Conservation (phyloP, 2,329 filamentous ascomycete species). For the Cucurbitaria berberidis region DNA sequence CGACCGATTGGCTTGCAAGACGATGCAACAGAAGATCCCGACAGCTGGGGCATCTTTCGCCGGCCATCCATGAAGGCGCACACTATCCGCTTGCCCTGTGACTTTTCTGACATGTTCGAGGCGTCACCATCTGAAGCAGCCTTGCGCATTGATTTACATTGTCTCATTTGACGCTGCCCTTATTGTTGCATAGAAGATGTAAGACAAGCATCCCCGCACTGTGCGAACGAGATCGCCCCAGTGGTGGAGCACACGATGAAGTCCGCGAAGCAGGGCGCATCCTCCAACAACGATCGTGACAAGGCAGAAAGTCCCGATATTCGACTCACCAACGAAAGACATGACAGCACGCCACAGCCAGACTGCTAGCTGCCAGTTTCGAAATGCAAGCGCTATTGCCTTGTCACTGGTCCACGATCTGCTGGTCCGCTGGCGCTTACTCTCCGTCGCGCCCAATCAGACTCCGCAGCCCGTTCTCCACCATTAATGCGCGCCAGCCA, state of each 20-base stretch:
- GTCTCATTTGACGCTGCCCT: not conserved
- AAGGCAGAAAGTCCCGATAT: slow-evolving; percentile 4
- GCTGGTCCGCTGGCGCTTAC: slow-evolving; percentile 34
- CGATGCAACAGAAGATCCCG: slow-evolving; percentile 3
- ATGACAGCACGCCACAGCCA: slow-evolving; percentile 16
- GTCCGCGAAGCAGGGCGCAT: not conserved
- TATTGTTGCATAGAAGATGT: not conserved
- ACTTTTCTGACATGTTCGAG: not conserved
- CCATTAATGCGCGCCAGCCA: slow-evolving; percentile 27
- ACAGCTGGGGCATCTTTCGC: slow-evolving; percentile 1
- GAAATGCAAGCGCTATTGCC: slow-evolving; percentile 38
- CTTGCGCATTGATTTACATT: not conserved
- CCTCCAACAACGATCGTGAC: slow-evolving; percentile 3
- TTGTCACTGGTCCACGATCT: slow-evolving; percentile 32
- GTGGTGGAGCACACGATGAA: not conserved
- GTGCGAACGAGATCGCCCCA: not conserved
- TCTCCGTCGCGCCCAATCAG: slow-evolving; percentile 22
- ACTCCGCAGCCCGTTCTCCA: slow-evolving; percentile 4
- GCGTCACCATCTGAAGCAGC: not conserved
- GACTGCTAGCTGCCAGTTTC: slow-evolving; percentile 31
- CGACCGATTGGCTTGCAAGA: slow-evolving; percentile 4
- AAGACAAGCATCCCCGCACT: not conserved
- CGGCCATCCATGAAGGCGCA: slow-evolving; percentile 11
- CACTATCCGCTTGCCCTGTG: not conserved
- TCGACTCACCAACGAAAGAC: not conserved